Evolutionary conservation across 768 basidiomycete genomes (phyloP).

Genomic region (Trametopsis cervina): DNA sequence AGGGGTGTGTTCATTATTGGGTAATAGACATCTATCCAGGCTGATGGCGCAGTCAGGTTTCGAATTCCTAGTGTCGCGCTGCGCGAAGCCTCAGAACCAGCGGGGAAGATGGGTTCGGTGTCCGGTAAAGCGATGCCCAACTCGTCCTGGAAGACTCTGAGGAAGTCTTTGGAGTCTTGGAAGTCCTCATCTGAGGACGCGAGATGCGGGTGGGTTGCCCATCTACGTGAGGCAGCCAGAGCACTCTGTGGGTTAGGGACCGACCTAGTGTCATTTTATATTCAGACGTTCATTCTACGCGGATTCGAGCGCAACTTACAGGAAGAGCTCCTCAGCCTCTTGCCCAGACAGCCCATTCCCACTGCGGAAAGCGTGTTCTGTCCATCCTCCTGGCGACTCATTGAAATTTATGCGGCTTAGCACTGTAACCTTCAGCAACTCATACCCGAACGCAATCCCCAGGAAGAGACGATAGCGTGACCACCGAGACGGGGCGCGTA

Average conservation of each 20-base stretch:
- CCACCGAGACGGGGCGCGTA: no score
- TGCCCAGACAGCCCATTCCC: neutral
- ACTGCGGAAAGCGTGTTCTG: neutral
- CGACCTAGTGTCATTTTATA: constrained; percentile 29
- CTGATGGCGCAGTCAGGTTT: constrained; percentile 37
- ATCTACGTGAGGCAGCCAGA: constrained; percentile 45
- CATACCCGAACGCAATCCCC: neutral
- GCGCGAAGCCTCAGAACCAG: constrained; percentile 64
- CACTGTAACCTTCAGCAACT: neutral
- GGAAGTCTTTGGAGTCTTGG: constrained; percentile 55
- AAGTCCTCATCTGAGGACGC: constrained; percentile 55
- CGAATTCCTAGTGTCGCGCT: constrained; percentile 52
- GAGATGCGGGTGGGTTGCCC: constrained; percentile 65
- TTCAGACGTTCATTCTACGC: neutral
- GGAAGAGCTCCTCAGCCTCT: constrained; percentile 26
- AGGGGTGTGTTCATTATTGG: constrained; percentile 78
- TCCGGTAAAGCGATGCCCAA: constrained; percentile 43
- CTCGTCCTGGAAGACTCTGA: constrained; percentile 61
- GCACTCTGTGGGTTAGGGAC: constrained; percentile 55
- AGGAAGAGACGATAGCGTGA: neutral
- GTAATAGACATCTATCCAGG: constrained; percentile 86
- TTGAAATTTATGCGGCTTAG: neutral
- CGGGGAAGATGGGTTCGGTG: constrained; percentile 53
- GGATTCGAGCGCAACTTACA: constrained; percentile 22
- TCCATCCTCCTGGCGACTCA: neutral